phyloP scores from a whole-genome alignment of 768 basidiomycete species.

The Candolleomyces efflorescens region DNA sequence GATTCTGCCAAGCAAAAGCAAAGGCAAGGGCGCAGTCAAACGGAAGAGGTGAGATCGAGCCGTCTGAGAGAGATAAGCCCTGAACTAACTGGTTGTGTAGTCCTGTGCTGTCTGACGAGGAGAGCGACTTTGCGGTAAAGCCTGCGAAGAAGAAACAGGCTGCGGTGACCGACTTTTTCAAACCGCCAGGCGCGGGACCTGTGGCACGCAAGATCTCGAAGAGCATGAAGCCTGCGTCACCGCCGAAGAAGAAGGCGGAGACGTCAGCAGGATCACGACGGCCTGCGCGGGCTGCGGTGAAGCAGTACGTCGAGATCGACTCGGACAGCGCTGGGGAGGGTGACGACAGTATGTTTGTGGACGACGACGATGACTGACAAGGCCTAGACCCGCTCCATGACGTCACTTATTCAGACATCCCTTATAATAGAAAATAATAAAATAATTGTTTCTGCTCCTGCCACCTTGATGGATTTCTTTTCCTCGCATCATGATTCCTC shows the following conservation, averaged over 20 bases:
- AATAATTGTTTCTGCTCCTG: neutral
- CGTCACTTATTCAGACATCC: conserved; percentile 17
- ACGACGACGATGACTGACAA: conserved; percentile 21
- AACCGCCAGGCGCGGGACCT: conserved; percentile 32
- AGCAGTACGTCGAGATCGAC: conserved; percentile 61
- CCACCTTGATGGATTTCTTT: conserved; percentile 5
- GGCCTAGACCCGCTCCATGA: conserved; percentile 13
- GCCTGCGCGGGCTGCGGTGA: conserved; percentile 42
- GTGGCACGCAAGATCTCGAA: conserved; percentile 46
- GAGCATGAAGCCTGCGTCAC: conserved; percentile 56
- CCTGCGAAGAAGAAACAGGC: conserved; percentile 46
- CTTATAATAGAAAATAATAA: conserved; percentile 1
- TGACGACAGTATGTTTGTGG: conserved; percentile 45
- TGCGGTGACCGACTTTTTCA: conserved; percentile 58
- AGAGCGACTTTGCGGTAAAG: conserved; percentile 33
- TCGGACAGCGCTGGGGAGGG: conserved; percentile 42
- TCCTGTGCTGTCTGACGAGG: conserved; percentile 5
- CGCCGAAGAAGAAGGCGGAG: conserved; percentile 46
- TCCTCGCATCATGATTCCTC: conserved; percentile 9
- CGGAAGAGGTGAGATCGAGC: conserved; percentile 57
- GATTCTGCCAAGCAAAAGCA: conserved; percentile 20
- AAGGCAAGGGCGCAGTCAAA: conserved; percentile 36
- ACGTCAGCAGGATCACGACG: conserved; percentile 40
- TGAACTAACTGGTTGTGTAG: neutral
- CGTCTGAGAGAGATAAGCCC: conserved; percentile 30